These are phyloP conservation scores for Potentilla sterilis DNA, from an alignment of 306 rosid species.

Conservation along the genomic window DNA sequence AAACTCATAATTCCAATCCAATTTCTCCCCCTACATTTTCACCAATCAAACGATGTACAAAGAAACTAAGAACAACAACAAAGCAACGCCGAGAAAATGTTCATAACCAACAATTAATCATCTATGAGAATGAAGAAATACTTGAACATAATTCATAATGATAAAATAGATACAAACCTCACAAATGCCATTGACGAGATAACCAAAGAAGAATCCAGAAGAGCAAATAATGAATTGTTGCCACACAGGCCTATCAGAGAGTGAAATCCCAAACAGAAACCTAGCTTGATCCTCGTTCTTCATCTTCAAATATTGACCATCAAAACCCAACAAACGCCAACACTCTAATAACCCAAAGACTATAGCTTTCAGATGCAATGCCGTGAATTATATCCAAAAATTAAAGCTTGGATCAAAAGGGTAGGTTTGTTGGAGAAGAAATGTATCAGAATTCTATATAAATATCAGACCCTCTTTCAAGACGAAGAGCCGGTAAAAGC, in stretches of 20 bases:
- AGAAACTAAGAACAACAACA: neutral
- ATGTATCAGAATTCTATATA: neutral
- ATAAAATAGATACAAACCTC: constrained; percentile 39
- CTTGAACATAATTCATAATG: neutral
- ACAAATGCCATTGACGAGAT: constrained; percentile 62
- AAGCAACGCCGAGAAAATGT: neutral
- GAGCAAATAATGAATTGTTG: constrained; percentile 53
- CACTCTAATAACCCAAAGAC: neutral
- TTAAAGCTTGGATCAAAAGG: neutral
- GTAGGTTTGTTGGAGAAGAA: constrained; percentile 1
- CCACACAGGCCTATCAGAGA: constrained; percentile 47
- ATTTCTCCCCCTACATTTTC: constrained; percentile 1
- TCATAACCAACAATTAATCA: neutral
- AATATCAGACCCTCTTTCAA: neutral
- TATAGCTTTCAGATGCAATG: constrained; percentile 20
- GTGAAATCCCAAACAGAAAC: constrained; percentile 58
- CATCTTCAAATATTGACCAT: constrained; percentile 25
- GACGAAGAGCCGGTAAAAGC: neutral
- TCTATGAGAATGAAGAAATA: neutral
- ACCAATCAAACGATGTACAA: neutral
- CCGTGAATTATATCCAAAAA: neutral
- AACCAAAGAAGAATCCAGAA: constrained; percentile 63
- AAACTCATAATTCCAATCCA: neutral
- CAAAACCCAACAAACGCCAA: neutral
- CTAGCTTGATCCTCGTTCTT: constrained; percentile 45